phyloP scores from a whole-genome alignment of 2,329 filamentous ascomycete species.

The Stemphylium beticola region DNA sequence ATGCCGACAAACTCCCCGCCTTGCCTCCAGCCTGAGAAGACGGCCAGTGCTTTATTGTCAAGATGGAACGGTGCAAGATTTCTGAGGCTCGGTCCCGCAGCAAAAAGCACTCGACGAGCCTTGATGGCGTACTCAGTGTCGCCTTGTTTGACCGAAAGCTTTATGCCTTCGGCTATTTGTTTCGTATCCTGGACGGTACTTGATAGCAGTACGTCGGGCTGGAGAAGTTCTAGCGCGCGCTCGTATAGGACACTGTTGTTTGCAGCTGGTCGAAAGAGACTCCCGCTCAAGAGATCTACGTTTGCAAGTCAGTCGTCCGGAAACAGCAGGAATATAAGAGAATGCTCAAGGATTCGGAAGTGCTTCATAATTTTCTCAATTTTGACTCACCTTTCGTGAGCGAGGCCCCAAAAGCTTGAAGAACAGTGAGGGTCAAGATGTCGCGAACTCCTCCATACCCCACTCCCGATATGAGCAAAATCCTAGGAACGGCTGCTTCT shows the following conservation, averaged over 20 bases:
- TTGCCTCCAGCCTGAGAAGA: constrained; percentile 16
- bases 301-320: background rate
- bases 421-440: constrained; percentile 23
- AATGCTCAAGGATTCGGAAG: too few relatives aligned
- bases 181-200: constrained; percentile 13
- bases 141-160: constrained; percentile 11
- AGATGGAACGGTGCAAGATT: constrained; percentile 20
- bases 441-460: constrained; percentile 26
- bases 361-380: too few relatives aligned
- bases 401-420: constrained; percentile 29
- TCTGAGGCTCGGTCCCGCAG: constrained; percentile 17
- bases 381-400: constrained; percentile 14
- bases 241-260: constrained; percentile 32
- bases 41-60: constrained; percentile 18
- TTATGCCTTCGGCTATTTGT: constrained; percentile 1
- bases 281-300: constrained; percentile 7
- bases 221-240: constrained; percentile 26
- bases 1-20: constrained; percentile 22
- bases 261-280: constrained; percentile 18
- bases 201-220: constrained; percentile 16
- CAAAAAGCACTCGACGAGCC: constrained; percentile 26
- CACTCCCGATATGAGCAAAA: constrained; percentile 25
- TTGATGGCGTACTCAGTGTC: constrained; percentile 18
- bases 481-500: constrained; percentile 24
- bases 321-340: background rate